Evolutionary conservation across 495 filamentous ascomycete species (phyloP).

Genomic region (Xylaria bambusicola): DNA sequence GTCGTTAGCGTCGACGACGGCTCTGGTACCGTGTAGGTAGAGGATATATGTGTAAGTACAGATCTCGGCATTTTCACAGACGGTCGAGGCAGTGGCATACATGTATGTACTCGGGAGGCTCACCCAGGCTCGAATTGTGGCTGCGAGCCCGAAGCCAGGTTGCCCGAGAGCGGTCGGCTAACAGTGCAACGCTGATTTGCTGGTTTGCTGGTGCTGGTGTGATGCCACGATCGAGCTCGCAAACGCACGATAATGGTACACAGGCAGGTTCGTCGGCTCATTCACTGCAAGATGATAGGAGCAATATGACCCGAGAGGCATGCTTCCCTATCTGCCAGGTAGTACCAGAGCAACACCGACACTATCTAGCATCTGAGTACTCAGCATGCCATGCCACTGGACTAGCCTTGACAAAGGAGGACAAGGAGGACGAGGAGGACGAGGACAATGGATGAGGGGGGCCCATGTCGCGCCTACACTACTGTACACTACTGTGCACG

Average conservation of each 20-base stretch:
- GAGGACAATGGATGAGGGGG: too few species aligned
- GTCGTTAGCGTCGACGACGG: not conserved
- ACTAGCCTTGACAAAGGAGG: too few species aligned
- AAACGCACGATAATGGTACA: not conserved
- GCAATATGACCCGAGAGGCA: not conserved
- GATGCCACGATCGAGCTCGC: not conserved
- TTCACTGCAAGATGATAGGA: not conserved
- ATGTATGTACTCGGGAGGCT: constrained; percentile 11
- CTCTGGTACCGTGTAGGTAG: not conserved
- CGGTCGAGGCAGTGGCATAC: too few species aligned
- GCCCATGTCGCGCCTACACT: not conserved
- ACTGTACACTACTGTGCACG: constrained; percentile 13
- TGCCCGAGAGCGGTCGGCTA: constrained; percentile 10
- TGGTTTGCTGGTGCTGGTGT: not conserved
- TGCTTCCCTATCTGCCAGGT: not conserved
- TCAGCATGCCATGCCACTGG: too few species aligned
- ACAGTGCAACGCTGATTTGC: too few species aligned
- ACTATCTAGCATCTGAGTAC: too few species aligned
- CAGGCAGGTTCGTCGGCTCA: constrained; percentile 8
- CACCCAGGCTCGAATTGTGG: constrained; percentile 21
- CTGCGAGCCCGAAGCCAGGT: constrained; percentile 27
- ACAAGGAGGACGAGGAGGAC: too few species aligned
- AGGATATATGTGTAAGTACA: too few species aligned
- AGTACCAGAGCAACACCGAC: too few species aligned
- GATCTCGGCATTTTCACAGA: too few species aligned